Conservation (phyloP, 306 rosid genomes). For the Gynostemma pentaphyllum region DNA sequence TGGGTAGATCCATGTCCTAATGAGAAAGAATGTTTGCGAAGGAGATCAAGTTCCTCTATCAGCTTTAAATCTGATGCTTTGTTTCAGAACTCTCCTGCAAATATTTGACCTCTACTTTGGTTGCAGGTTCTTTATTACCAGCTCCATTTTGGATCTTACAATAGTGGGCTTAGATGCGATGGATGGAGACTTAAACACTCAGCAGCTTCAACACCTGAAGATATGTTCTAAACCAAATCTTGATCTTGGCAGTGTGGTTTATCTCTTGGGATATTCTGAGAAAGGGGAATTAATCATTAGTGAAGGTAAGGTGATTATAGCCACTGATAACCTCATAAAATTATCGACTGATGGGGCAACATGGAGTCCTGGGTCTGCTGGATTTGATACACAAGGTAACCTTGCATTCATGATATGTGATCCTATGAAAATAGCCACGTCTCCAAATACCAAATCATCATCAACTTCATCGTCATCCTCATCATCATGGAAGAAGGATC, state of each 20-base stretch:
- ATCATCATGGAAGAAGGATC: slow-evolving; percentile 76
- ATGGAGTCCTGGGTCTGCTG: slow-evolving; percentile 94
- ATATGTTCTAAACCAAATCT: slow-evolving; percentile 69
- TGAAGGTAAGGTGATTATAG: slow-evolving; percentile 91
- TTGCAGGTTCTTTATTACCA: slow-evolving; percentile 91
- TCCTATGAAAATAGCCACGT: slow-evolving; percentile 95
- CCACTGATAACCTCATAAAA: slow-evolving; percentile 93
- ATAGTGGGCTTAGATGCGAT: slow-evolving; percentile 80
- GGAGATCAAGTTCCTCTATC: too few species aligned
- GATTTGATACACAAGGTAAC: slow-evolving; percentile 84
- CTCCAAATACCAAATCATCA: slow-evolving; percentile 78
- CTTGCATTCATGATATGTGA: slow-evolving; percentile 96
- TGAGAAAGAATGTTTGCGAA: neutral
- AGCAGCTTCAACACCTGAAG: slow-evolving; percentile 63
- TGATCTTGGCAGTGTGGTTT: slow-evolving; percentile 78
- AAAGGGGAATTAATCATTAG: slow-evolving; percentile 67
- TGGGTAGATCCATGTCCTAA: neutral
- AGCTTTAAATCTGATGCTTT: neutral
- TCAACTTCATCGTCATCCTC: slow-evolving; percentile 72
- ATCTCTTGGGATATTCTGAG: slow-evolving; percentile 71
- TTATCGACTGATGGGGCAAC: slow-evolving; percentile 69
- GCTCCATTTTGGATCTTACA: slow-evolving; percentile 93
- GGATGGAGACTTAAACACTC: slow-evolving; percentile 77
- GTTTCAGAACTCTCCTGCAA: neutral
- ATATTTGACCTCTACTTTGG: slow-evolving; percentile 13